Evolutionary conservation across 148 eudicot species (phyloP).

Genomic region (Polygonum aviculare): DNA sequence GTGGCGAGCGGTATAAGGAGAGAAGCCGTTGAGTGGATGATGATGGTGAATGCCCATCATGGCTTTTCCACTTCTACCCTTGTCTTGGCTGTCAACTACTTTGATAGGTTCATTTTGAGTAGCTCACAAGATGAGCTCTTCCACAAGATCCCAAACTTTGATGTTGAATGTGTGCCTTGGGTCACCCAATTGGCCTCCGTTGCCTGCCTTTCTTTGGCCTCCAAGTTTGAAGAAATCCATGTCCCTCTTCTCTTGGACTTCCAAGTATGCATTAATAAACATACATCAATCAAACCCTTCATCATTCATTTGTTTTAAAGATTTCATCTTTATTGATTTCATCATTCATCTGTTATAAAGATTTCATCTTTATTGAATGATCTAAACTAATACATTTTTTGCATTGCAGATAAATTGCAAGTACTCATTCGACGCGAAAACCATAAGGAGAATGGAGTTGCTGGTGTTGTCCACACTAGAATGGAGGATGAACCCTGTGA

Average conservation of each 20-base stretch:
- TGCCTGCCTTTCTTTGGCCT: slow-evolving; percentile 77
- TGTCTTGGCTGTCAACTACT: slow-evolving; percentile 56
- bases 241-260: slow-evolving; percentile 58
- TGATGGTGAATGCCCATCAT: slow-evolving; percentile 38
- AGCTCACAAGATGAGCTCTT: neutral
- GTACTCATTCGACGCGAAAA: slow-evolving; percentile 57
- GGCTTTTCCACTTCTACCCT: slow-evolving; percentile 39
- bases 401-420: slow-evolving; percentile 43
- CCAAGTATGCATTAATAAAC: slow-evolving; percentile 58
- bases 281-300: neutral
- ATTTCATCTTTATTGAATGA: neutral
- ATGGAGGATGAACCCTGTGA: slow-evolving; percentile 78
- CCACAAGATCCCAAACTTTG: neutral
- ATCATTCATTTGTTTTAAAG: too few relatives aligned
- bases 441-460: slow-evolving; percentile 74
- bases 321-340: neutral
- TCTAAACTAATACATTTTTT: neutral
- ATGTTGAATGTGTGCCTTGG: slow-evolving; percentile 33
- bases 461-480: slow-evolving; percentile 58
- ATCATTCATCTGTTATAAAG: too few relatives aligned
- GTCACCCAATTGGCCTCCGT: slow-evolving; percentile 62
- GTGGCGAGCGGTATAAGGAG: slow-evolving; percentile 22
- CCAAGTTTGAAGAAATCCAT: slow-evolving; percentile 68
- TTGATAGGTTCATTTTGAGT: slow-evolving; percentile 35
- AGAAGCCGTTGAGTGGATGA: slow-evolving; percentile 55